Evolutionary conservation across 140 eudicot genomes (phyloP).

Genomic region (Bidens hawaiensis): DNA sequence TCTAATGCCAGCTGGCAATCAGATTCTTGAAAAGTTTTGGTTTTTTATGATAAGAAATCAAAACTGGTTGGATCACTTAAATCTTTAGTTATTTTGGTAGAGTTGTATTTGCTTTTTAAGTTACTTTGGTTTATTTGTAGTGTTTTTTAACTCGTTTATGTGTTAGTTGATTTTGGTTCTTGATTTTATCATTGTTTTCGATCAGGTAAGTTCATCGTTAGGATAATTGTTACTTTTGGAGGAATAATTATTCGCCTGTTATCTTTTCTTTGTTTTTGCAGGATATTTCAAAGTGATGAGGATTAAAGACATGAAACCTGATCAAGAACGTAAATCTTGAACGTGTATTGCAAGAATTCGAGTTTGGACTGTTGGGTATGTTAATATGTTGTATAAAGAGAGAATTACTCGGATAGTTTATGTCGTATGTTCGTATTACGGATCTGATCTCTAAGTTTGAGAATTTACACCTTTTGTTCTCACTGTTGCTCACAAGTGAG

Average conservation of each 20-base stretch:
- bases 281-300: constrained; percentile 14
- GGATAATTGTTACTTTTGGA: background rate
- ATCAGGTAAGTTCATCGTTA: background rate
- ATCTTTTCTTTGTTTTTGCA: constrained; percentile 32
- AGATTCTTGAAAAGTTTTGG: constrained; percentile 23
- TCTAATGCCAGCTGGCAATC: constrained; percentile 36
- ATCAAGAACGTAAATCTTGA: background rate
- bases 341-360: background rate
- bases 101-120: too few relatives aligned
- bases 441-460: too few relatives aligned
- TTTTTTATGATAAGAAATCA: background rate
- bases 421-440: too few relatives aligned
- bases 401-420: too few relatives aligned
- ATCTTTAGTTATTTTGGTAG: constrained; percentile 29
- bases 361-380: constrained; percentile 16
- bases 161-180: constrained; percentile 23
- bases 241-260: constrained; percentile 23
- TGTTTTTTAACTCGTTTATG: constrained; percentile 28
- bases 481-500: too few relatives aligned
- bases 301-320: constrained; percentile 5
- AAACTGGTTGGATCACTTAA: constrained; percentile 40
- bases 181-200: background rate
- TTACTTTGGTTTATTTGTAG: constrained; percentile 34
- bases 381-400: background rate
- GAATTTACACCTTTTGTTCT: too few relatives aligned